Base-by-base conservation (phyloP, 139 green algal genomes). In the Dunaliella primolecta region DNA sequence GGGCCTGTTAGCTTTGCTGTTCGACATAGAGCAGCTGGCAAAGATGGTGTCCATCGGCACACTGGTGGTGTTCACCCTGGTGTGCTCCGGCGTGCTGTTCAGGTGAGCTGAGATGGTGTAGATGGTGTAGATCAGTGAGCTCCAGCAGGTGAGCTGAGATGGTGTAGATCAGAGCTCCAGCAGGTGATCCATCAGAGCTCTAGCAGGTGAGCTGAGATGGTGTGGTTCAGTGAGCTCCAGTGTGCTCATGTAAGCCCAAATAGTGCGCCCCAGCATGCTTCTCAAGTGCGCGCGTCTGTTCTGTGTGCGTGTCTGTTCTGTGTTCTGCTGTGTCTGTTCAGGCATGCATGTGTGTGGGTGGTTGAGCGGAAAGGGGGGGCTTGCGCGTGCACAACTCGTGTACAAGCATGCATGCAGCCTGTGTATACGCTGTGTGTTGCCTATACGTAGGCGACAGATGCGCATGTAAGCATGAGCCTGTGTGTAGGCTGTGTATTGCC, bases 1-100 rank as follows among this genome's bases (percentile, higher is more conserved):
- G 35, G 94, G 93, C 29, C 30, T 93, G 2, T 89, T 98, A 20
- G 93, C 94, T 1, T 84, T 98, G 20, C 76, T 97, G 3, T 82
- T 96, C 2, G 91, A 97, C 88, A 95, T 98, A 64, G 91, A 95
- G 72, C 36, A 93, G 3, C 91, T 98, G 32, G 91, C 96, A 0
- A 92, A 95, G 87, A 87, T 98, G 34, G 96, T 98, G 21, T 95
- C 90, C 81, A 95, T 97, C 23, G 95, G 95, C 80, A 97, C 94
- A 7, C 91, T 98, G 15, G 90, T 95, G 71, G 92, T 98, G 1
- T 98, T 98, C 83, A 85, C 87, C 75, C 84, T 89, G 38, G 94
- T 98, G 36, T 92, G 87, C 81, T 57, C 86, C 0, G 94, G 85
- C 24, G 77, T 93, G 30, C 71, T 96, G 33, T 93, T 88, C 85